Conservation (phyloP, 164 flowering plant species). For the Umbellularia californica region DNA sequence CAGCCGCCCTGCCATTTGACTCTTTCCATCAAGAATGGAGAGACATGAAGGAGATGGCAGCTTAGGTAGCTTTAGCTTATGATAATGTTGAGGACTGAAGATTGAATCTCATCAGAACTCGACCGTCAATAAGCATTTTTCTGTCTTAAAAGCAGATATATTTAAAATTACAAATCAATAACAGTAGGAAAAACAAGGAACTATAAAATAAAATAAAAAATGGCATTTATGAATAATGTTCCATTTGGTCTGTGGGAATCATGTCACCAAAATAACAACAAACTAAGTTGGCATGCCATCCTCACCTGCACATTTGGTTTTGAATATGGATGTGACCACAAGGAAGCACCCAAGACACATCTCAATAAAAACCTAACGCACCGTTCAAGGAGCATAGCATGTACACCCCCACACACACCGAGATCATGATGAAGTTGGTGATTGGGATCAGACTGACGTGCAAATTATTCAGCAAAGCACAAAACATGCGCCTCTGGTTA, state of each 20-base stretch:
- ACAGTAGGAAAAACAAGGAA: too few species aligned
- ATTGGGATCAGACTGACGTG: constrained; percentile 42
- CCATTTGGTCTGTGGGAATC: background rate
- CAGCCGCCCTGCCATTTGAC: constrained; percentile 2
- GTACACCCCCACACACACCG: background rate
- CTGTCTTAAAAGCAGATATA: background rate
- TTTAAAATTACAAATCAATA: too few species aligned
- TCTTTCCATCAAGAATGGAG: background rate
- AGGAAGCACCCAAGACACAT: background rate
- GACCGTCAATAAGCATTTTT: constrained; percentile 11
- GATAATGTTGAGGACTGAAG: constrained; percentile 14
- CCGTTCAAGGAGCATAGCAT: background rate
- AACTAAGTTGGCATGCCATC: too few species aligned
- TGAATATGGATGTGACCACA: too few species aligned
- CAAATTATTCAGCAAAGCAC: constrained; percentile 28
- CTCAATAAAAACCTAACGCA: background rate
- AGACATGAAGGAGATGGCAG: background rate
- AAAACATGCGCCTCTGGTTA: constrained; percentile 9
- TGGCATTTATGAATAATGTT: background rate
- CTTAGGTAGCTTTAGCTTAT: constrained; percentile 10
- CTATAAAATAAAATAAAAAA: too few species aligned
- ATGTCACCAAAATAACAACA: background rate
- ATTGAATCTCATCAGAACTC: constrained; percentile 15
- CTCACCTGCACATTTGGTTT: background rate
- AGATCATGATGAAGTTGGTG: background rate